phyloP scores from a whole-genome alignment of 371 early-diverging fungal species.

The Actinomortierella ambigua region DNA sequence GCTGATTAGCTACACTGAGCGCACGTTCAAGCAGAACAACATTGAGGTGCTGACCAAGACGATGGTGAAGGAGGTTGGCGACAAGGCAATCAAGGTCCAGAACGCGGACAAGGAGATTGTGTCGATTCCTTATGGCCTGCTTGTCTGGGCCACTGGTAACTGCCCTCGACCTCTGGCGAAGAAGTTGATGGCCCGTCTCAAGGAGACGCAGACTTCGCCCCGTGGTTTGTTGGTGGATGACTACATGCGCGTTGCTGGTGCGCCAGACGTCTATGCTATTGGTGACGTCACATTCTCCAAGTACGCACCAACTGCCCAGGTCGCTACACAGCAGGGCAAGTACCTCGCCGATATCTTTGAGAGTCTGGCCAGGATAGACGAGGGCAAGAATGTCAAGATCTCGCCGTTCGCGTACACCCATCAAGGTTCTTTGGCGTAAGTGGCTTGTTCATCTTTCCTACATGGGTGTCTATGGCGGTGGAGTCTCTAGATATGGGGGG shows the following conservation, averaged over 20 bases:
- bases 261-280: slow-evolving; percentile 78
- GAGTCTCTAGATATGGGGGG: too few relatives aligned
- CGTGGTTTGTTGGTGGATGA: slow-evolving; percentile 90
- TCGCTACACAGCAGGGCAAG: slow-evolving; percentile 89
- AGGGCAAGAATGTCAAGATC: slow-evolving; percentile 49
- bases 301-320: slow-evolving; percentile 92
- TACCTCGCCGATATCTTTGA: slow-evolving; percentile 81
- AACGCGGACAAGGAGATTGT: slow-evolving; percentile 68
- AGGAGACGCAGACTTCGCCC: slow-evolving; percentile 73
- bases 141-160: slow-evolving; percentile 96
- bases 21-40: slow-evolving; percentile 84
- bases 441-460: slow-evolving; percentile 4
- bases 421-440: slow-evolving; percentile 84
- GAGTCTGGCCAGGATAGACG: slow-evolving; percentile 55
- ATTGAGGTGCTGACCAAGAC: slow-evolving; percentile 88
- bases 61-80: slow-evolving; percentile 86
- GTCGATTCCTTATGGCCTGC: slow-evolving; percentile 83
- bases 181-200: slow-evolving; percentile 73
- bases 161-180: slow-evolving; percentile 82
- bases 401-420: slow-evolving; percentile 83
- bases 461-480: background rate
- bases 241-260: slow-evolving; percentile 77
- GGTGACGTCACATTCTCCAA: slow-evolving; percentile 90
- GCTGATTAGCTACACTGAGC: slow-evolving; percentile 90
- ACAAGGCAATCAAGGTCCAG: slow-evolving; percentile 80